A percentile compares a stretch with the other conserved stretches of the same genome.
phyloP scores from a whole-genome alignment of 2,329 filamentous ascomycete species.

The Talaromyces sp. region DNA sequence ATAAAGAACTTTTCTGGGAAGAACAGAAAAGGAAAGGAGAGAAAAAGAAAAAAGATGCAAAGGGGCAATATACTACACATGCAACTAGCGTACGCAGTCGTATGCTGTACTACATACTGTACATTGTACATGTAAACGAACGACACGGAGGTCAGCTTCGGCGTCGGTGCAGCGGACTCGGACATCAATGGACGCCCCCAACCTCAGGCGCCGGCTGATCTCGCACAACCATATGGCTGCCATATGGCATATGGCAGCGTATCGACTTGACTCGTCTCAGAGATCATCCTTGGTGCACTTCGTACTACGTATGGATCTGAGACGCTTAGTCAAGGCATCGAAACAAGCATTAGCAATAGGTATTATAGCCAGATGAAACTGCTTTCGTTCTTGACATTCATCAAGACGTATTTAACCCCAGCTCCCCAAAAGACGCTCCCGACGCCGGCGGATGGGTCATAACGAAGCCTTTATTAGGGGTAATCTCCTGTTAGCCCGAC shows the following conservation, averaged over 20 bases:
- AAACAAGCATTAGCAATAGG: background rate
- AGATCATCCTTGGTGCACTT: background rate
- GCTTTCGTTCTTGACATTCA: background rate
- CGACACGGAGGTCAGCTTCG: background rate
- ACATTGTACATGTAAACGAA: background rate
- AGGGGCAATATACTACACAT: background rate
- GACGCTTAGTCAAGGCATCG: background rate
- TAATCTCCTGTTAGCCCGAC: background rate
- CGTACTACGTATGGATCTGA: background rate
- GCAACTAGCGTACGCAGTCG: background rate
- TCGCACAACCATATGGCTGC: conserved; percentile 1
- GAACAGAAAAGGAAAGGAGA: background rate
- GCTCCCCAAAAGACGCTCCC: background rate
- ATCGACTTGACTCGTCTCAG: background rate
- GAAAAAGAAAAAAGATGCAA: background rate
- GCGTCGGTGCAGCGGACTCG: background rate
- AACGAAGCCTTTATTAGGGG: background rate
- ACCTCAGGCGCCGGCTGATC: background rate
- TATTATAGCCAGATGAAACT: background rate
- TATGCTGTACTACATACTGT: background rate
- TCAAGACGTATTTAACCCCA: background rate
- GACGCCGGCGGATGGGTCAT: background rate
- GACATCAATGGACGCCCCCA: background rate
- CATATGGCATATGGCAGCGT: background rate
- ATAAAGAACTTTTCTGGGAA: background rate